Evolutionary conservation across 495 filamentous ascomycete species (phyloP), one percentile per base, ranked within the genome.

Genomic region (Thermochaetoides thermophila): DNA sequence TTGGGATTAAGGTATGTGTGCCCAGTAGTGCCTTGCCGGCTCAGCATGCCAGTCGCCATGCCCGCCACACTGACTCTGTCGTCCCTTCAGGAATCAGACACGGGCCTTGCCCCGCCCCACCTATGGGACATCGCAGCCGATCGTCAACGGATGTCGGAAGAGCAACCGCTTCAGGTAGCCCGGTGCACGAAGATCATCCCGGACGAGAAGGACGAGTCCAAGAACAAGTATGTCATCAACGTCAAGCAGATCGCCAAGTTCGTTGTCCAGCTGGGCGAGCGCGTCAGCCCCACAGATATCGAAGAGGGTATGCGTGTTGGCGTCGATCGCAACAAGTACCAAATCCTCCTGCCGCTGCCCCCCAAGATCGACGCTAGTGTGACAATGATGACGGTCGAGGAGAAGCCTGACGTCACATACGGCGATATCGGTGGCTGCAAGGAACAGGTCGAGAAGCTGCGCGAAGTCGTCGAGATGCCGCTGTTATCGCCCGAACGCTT

Each of bases 141-240:
- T 53, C 76, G 89, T 44, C 87, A 95, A 71, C 82, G 89, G 35
- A 96, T 97, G 89, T 74, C 74, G 24, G 89, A 97, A 57, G 89
- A 97, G 63, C 89, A 97, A 52, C 91, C 89, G 15, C 66, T 97
- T 43, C 89, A 97, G 62, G 89, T 97, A 23, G 91, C 89, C 43
- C 73, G 89, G 43, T 97, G 89, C 68, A 97, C 89, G 31, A 97
- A 97, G 70, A 97, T 97, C 56, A 97, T 97, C 40, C 76, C 81
- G 37, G 85, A 93, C 58, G 89, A 93, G 54, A 89, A 92, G 63
- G 86, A 97, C 62, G 63, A 78, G 19, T 84, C 93, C 45, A 97
- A 97, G 73, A 89, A 80, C 73, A 96, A 96, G 76, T 97, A 97
- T 67, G 86, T 97, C 50, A 97, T 97, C 71, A 97, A 96, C 59